These are phyloP conservation scores for Ophiocordyceps camponoti-floridani DNA, from an alignment of 2,329 filamentous ascomycete species.

Conservation along the genomic window DNA sequence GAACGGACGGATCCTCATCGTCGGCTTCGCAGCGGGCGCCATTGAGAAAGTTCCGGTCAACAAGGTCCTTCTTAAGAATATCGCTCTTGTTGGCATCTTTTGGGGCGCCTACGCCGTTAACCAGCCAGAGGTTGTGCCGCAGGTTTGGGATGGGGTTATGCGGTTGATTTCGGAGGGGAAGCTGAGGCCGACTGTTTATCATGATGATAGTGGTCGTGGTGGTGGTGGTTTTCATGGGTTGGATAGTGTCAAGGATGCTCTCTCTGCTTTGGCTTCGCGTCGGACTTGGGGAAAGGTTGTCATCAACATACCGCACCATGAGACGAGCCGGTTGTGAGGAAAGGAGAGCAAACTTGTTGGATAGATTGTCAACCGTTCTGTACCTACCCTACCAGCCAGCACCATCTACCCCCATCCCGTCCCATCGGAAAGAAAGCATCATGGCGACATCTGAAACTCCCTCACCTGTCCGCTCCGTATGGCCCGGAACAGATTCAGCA, in stretches of 20 bases:
- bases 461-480: constrained; percentile 6
- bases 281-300: constrained; percentile 96
- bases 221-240: constrained; percentile 73
- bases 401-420: too few relatives aligned
- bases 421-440: too few relatives aligned
- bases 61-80: constrained; percentile 84
- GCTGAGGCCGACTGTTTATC: constrained; percentile 67
- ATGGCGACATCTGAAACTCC: too few relatives aligned
- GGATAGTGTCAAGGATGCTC: constrained; percentile 57
- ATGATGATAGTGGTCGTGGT: too few relatives aligned
- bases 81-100: constrained; percentile 73
- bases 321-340: constrained; percentile 33
- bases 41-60: constrained; percentile 93
- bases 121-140: constrained; percentile 50
- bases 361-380: neutral
- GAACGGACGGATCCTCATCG: constrained; percentile 76
- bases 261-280: constrained; percentile 60
- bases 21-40: constrained; percentile 58
- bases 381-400: too few relatives aligned
- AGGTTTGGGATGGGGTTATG: constrained; percentile 72
- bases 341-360: neutral
- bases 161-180: constrained; percentile 60
- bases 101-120: constrained; percentile 73
- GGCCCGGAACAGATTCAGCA: constrained; percentile 42
- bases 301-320: constrained; percentile 60